phyloP scores from a whole-genome alignment of 345 rosid species.

The Cardamine resedifolia region DNA sequence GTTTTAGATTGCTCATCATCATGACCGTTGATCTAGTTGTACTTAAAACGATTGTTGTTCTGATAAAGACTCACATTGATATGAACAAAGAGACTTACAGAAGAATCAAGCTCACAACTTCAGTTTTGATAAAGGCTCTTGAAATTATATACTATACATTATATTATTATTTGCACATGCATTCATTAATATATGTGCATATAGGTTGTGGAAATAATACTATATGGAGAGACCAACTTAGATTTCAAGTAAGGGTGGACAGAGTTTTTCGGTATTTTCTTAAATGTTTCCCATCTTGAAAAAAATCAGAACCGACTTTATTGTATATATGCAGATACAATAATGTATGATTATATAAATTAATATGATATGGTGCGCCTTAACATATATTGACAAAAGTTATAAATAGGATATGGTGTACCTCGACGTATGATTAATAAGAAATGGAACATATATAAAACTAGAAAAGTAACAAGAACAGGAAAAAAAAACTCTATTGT shows the following conservation, averaged over 20 bases:
- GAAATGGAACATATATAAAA: neutral
- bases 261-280: conserved; percentile 33
- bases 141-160: conserved; percentile 15
- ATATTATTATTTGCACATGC: conserved; percentile 25
- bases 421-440: conserved; percentile 11
- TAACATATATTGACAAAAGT: conserved; percentile 13
- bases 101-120: conserved; percentile 24
- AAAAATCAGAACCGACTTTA: conserved; percentile 31
- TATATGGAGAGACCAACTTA: conserved; percentile 28
- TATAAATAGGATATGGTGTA: conserved; percentile 25
- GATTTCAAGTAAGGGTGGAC: conserved; percentile 39
- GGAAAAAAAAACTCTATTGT: neutral
- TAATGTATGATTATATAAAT: neutral
- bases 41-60: neutral
- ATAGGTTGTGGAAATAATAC: conserved; percentile 5
- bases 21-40: conserved; percentile 16
- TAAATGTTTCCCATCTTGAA: conserved; percentile 31
- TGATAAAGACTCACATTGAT: conserved; percentile 22
- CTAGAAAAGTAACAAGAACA: neutral
- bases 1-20: conserved; percentile 76
- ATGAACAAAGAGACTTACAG: conserved; percentile 40
- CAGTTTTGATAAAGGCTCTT: neutral
- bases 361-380: conserved; percentile 25
- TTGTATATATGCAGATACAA: neutral
- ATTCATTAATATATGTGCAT: conserved; percentile 16